Base-by-base conservation (phyloP, 768 basidiomycete species). In the Psilocybe subaeruginosa region DNA sequence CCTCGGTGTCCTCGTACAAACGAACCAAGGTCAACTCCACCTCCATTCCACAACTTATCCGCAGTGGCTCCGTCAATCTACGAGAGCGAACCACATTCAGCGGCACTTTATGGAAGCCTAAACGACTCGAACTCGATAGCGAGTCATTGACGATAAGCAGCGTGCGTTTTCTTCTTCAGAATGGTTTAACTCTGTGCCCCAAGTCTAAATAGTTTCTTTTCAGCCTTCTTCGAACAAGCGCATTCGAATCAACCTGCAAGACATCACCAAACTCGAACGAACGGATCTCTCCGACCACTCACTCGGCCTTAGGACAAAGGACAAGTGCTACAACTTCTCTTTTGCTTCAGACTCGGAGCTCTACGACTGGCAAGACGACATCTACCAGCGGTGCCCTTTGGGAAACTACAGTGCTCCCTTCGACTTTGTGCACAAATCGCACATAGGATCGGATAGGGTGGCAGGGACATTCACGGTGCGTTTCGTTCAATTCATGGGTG, bases 281-380 rank as follows among this genome's bases (percentile, higher is more conserved):
- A 73, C 75, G 0, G 78, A 80, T 58, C 62, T 74, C 7, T 72
- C 74, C 35, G 74, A 76, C 8, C 74, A 73, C 61, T 78, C 76
- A 29, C 70, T 81, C 27, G 66, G 68, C 27, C 62, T 80, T 31
- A 73, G 74, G 64, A 70, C 73, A 39, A 71, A 71, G 63, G 67
- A 70, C 23, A 72, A 69, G 57, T 66, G 67, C 17, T 78, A 73
- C 58, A 72, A 75, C 50, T 66, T 80, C 27, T 74, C 78, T 0
- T 79, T 80, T 51, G 67, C 74, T 37, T 73, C 69, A 19, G 79
- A 80, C 59, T 67, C 69, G 17, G 78, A 78, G 58, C 71, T 81
- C 8, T 80, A 81, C 62, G 78, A 79, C 62, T 81, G 80, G 79
- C 78, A 78, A 54, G 80, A 81, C 59, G 80, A 80, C 61, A 75